Percentiles rank a stretch among this genome's conserved stretches.
phyloP scores from a whole-genome alignment of 2,329 filamentous ascomycete species.

The Aspergillus brunneoviolaceus region DNA sequence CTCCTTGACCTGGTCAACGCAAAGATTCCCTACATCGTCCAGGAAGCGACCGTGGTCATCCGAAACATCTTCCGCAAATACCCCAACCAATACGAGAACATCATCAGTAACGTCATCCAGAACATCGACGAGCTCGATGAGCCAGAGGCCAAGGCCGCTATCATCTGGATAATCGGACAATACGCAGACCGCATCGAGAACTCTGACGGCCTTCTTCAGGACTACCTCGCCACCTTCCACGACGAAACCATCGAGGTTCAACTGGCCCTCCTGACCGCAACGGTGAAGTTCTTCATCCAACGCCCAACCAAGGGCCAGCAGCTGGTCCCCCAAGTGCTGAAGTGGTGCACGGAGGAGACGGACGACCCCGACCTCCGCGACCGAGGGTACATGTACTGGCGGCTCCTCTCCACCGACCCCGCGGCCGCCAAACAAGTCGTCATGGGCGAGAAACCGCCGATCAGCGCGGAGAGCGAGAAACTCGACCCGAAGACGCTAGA shows the following conservation, averaged over 20 bases:
- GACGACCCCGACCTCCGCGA: slow-evolving; percentile 97
- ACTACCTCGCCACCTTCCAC: slow-evolving; percentile 89
- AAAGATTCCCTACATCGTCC: slow-evolving; percentile 98
- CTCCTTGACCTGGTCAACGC: slow-evolving; percentile 90
- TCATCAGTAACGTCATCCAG: slow-evolving; percentile 92
- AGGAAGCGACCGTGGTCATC: slow-evolving; percentile 97
- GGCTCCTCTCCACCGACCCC: slow-evolving; percentile 87
- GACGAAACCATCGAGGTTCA: slow-evolving; percentile 97
- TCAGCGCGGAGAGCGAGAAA: slow-evolving; percentile 93
- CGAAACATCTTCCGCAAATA: slow-evolving; percentile 99
- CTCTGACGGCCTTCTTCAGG: slow-evolving; percentile 86
- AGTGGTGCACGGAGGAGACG: slow-evolving; percentile 99
- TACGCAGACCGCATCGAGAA: slow-evolving; percentile 98
- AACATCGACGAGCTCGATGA: slow-evolving; percentile 96
- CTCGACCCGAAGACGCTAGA: slow-evolving; percentile 88
- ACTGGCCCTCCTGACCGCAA: slow-evolving; percentile 88
- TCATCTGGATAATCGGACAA: slow-evolving; percentile 99
- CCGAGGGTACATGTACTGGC: slow-evolving; percentile 99
- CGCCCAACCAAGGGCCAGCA: slow-evolving; percentile 91
- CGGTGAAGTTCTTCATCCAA: slow-evolving; percentile 97
- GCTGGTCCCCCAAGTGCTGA: slow-evolving; percentile 88
- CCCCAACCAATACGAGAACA: slow-evolving; percentile 96
- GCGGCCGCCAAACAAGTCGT: slow-evolving; percentile 81
- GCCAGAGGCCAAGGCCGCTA: slow-evolving; percentile 94
- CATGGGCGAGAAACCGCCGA: slow-evolving; percentile 96